A percentile compares a stretch with the other conserved stretches of the same genome.
Evolutionary conservation across 441 rosid species (phyloP).

Genomic region (Rhodomyrtus psidioides): DNA sequence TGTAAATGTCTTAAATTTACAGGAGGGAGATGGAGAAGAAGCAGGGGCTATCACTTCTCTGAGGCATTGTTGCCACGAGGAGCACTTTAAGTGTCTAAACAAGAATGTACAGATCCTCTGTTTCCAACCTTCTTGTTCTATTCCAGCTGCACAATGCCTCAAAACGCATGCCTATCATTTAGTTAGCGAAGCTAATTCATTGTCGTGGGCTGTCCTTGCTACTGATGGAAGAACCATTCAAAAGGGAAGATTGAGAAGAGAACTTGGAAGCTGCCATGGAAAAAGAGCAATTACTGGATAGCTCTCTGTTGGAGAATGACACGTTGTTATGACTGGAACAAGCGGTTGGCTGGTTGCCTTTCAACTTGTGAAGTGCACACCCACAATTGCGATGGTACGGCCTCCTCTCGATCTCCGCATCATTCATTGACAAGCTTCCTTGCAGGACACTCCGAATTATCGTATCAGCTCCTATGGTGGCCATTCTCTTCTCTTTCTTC

Average conservation of each 20-base stretch:
- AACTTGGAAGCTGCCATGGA: conserved; percentile 1
- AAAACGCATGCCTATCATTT: not conserved
- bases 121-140: not conserved
- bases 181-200: not conserved
- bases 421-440: too few species aligned
- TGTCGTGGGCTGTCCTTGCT: not conserved
- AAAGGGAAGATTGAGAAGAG: conserved; percentile 11
- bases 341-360: not conserved
- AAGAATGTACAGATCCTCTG: not conserved
- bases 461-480: too few species aligned
- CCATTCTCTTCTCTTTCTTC: too few species aligned
- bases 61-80: not conserved
- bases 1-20: too few species aligned
- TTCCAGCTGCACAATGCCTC: not conserved
- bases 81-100: not conserved
- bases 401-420: not conserved
- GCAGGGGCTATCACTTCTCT: too few species aligned
- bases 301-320: not conserved
- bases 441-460: too few species aligned
- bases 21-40: too few species aligned
- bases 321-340: not conserved
- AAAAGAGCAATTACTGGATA: not conserved
- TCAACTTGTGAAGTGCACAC: not conserved
- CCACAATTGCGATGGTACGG: not conserved
- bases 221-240: not conserved